These are phyloP conservation scores for Leishmania arabica DNA, from an alignment of 208 protist species.

Conservation along the genomic window DNA sequence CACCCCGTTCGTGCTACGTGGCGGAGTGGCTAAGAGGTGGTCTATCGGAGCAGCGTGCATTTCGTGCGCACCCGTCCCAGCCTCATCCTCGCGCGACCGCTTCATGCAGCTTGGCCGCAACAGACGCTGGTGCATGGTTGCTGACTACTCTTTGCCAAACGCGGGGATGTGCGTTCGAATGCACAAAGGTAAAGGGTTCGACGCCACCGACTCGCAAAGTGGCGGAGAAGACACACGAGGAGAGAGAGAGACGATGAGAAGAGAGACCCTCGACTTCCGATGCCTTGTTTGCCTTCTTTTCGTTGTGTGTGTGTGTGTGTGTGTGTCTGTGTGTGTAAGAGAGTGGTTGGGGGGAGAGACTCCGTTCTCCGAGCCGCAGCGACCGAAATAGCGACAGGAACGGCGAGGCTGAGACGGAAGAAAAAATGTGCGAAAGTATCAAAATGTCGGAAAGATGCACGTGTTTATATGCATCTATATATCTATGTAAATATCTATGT, in stretches of 20 bases:
- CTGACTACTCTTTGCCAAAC: background rate
- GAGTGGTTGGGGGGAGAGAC: background rate
- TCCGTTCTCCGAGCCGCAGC: background rate
- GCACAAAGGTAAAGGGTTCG: background rate
- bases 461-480: background rate
- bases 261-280: background rate
- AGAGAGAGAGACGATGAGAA: background rate
- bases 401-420: background rate
- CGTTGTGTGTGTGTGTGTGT: background rate
- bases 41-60: conserved; percentile 7
- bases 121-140: background rate
- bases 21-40: conserved; percentile 34
- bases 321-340: no score
- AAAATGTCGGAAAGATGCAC: background rate
- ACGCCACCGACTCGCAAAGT: background rate
- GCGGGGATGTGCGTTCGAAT: no score
- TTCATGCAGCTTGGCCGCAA: conserved; percentile 8
- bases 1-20: conserved; percentile 20
- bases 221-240: background rate
- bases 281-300: background rate
- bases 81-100: conserved; percentile 21
- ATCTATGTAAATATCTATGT: no score
- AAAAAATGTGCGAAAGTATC: background rate
- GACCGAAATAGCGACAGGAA: background rate
- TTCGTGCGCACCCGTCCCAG: background rate